These are phyloP conservation scores for Geotrichum cucujoidarum DNA, from an alignment of 1,139 yeast genomes.

Conservation along the genomic window DNA sequence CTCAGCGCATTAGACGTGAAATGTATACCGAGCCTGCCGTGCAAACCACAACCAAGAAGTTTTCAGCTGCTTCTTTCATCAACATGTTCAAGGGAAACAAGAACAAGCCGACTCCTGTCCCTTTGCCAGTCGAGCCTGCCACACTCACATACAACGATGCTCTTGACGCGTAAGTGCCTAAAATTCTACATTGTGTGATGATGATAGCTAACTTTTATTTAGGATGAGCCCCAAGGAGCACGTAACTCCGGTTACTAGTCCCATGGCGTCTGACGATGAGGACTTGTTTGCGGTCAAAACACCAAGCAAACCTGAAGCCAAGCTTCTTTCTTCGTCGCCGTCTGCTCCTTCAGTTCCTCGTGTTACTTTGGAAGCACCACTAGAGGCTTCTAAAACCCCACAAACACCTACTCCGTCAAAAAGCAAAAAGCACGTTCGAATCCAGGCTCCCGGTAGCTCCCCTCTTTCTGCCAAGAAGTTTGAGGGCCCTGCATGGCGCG, in stretches of 20 bases:
- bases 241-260: conserved; percentile 12
- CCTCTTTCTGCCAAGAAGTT: conserved; percentile 4
- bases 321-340: conserved; percentile 4
- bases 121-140: background rate
- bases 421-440: background rate
- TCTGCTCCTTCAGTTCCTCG: background rate
- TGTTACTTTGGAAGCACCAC: background rate
- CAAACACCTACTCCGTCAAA: background rate
- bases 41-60: conserved; percentile 24
- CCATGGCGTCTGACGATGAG: conserved; percentile 9
- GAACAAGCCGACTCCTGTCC: background rate
- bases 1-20: conserved; percentile 32
- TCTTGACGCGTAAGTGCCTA: conserved; percentile 6
- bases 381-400: background rate
- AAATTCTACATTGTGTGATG: background rate
- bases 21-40: conserved; percentile 31
- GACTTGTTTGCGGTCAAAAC: background rate
- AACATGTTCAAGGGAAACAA: conserved; percentile 21
- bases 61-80: conserved; percentile 28
- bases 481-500: conserved; percentile 7
- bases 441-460: background rate
- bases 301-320: conserved; percentile 11
- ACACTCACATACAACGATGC: background rate
- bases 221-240: conserved; percentile 14
- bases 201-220: background rate